phyloP scores from a whole-genome alignment of 352 stramenopile genomes.

The Phytophthora pistaciae region DNA sequence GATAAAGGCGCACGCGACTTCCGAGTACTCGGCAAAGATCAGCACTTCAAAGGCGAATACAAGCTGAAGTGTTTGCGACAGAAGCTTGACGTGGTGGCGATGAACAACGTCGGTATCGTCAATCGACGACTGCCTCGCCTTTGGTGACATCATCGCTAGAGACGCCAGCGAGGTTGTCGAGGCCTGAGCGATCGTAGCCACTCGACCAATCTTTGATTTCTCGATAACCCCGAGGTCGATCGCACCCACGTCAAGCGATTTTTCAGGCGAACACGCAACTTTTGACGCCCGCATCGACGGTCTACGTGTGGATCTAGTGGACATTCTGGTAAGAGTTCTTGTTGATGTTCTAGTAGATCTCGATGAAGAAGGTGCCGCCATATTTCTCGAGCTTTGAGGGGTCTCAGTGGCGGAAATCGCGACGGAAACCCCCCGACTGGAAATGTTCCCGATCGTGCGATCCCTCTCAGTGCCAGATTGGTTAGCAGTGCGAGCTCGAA shows the following conservation, averaged over 20 bases:
- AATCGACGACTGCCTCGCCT: constrained; percentile 2
- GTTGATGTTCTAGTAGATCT: not conserved
- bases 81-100: constrained; percentile 27
- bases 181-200: not conserved
- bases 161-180: not conserved
- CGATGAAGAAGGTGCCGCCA: not conserved
- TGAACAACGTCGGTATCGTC: constrained; percentile 30
- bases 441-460: not conserved
- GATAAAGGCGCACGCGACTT: constrained; percentile 30
- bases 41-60: constrained; percentile 37
- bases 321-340: not conserved
- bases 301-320: not conserved
- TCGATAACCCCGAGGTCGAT: constrained; percentile 7
- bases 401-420: not conserved
- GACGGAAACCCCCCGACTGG: not conserved
- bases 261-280: constrained; percentile 9
- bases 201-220: not conserved
- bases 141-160: not conserved
- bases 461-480: not conserved
- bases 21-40: constrained; percentile 40
- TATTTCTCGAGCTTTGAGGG: not conserved
- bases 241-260: not conserved
- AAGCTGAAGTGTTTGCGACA: constrained; percentile 33
- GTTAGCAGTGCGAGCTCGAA: not conserved
- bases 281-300: constrained; percentile 1